Conservation (phyloP, 176 grass and related monocot genomes). For the Oryza glaberrima region DNA sequence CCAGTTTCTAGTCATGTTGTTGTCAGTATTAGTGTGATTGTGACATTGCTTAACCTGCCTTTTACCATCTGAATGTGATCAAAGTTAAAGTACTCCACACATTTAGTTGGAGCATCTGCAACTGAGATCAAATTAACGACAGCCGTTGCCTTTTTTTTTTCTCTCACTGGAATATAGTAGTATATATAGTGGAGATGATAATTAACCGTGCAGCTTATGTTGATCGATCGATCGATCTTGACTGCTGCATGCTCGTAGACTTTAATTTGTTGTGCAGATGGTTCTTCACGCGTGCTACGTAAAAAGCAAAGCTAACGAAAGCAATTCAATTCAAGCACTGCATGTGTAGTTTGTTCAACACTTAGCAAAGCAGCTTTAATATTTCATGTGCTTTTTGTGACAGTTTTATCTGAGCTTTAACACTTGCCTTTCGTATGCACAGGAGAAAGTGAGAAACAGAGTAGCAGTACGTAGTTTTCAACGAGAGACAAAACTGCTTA, state of each 20-base stretch:
- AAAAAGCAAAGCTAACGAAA: neutral
- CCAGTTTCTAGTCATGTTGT: constrained; percentile 6
- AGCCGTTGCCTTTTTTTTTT: neutral
- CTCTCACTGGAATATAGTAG: neutral
- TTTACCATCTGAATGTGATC: neutral
- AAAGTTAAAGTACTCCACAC: neutral
- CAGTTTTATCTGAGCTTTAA: neutral
- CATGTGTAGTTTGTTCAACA: neutral
- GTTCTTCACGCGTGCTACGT: constrained; percentile 48
- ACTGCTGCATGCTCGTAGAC: constrained; percentile 23
- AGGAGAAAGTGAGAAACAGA: constrained; percentile 7
- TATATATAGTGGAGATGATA: neutral
- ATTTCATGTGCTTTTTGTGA: neutral
- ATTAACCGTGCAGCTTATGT: constrained; percentile 43
- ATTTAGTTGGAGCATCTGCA: neutral
- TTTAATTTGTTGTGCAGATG: neutral
- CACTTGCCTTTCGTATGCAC: neutral
- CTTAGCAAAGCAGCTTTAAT: neutral
- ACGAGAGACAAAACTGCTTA: neutral
- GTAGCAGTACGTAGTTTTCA: too few relatives aligned
- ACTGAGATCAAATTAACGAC: neutral
- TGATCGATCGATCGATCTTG: constrained; percentile 25
- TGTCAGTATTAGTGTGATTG: constrained; percentile 17
- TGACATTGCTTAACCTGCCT: neutral
- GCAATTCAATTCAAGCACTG: neutral